Conservation (phyloP, 1,284 basidiomycete genomes). For the Ustilago loliicola region DNA sequence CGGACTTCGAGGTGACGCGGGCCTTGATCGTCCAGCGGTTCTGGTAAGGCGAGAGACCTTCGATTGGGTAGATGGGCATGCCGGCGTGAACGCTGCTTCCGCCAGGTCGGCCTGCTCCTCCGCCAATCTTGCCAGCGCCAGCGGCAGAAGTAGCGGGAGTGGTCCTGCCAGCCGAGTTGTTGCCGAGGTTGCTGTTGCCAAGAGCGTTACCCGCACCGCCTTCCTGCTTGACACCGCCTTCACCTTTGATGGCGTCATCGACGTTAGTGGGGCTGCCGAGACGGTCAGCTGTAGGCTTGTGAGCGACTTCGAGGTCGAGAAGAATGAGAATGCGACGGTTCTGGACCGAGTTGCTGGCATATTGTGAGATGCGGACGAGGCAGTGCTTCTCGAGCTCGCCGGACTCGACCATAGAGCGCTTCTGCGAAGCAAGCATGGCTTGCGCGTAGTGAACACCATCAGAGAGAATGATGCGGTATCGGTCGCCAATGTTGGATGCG, state of each 20-base stretch:
- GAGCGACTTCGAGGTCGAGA: slow-evolving; percentile 76
- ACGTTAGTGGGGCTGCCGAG: slow-evolving; percentile 63
- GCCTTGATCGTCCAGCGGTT: slow-evolving; percentile 98
- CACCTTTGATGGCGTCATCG: slow-evolving; percentile 43
- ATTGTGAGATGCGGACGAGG: slow-evolving; percentile 81
- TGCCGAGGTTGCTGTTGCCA: slow-evolving; percentile 38
- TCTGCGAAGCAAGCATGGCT: slow-evolving; percentile 93
- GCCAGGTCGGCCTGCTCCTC: slow-evolving; percentile 39
- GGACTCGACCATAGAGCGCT: slow-evolving; percentile 82
- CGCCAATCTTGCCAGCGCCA: slow-evolving; percentile 29
- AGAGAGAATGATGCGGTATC: slow-evolving; percentile 69
- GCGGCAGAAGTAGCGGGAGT: slow-evolving; percentile 47
- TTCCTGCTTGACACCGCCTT: slow-evolving; percentile 48
- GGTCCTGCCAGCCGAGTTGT: slow-evolving; percentile 47
- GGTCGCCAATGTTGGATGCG: slow-evolving; percentile 58
- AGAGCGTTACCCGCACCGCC: slow-evolving; percentile 22
- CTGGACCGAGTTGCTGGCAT: slow-evolving; percentile 87
- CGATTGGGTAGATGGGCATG: slow-evolving; percentile 83
- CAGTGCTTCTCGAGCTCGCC: slow-evolving; percentile 80
- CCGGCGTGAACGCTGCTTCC: slow-evolving; percentile 59
- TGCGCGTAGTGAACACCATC: slow-evolving; percentile 68
- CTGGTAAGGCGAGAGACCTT: slow-evolving; percentile 94
- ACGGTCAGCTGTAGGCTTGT: slow-evolving; percentile 47
- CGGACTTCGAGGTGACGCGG: slow-evolving; percentile 88
- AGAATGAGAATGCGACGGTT: slow-evolving; percentile 86